A percentile compares a stretch with the other conserved stretches of the same genome.
Conservation (phyloP, 2,329 filamentous ascomycete species). For the Pyrenophora tritici-repentis region DNA sequence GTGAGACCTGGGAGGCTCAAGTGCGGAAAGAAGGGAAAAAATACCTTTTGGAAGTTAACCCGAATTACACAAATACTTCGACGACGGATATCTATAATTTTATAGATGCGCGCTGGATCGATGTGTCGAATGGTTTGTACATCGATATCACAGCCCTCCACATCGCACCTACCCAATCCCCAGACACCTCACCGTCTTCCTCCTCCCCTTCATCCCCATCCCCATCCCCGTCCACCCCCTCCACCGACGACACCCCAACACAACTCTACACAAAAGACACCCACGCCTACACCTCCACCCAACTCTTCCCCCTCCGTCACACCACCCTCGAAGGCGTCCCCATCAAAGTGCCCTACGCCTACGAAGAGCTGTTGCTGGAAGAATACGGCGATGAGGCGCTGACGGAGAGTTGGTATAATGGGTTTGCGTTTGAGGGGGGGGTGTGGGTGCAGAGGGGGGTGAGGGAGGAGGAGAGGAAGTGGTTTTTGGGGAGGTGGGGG, state of each 20-base stretch:
- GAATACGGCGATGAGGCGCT: constrained; percentile 60
- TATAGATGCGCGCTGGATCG: constrained; percentile 67
- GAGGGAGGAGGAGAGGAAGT: neutral
- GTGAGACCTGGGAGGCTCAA: constrained; percentile 10
- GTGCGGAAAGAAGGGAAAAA: constrained; percentile 31
- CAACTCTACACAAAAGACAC: constrained; percentile 58
- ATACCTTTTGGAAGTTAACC: constrained; percentile 65
- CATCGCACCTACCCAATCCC: no score
- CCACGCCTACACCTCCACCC: constrained; percentile 58
- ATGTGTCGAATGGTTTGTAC: constrained; percentile 62
- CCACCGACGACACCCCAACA: neutral
- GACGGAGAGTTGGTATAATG: constrained; percentile 52
- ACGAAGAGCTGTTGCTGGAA: constrained; percentile 58
- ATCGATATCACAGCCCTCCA: constrained; percentile 66
- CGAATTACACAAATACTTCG: constrained; percentile 55
- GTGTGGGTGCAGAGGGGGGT: constrained; percentile 26
- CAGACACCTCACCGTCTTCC: no score
- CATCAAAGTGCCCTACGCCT: constrained; percentile 62
- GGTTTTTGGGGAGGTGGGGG: constrained; percentile 1
- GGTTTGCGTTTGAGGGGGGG: constrained; percentile 48
- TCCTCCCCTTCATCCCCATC: neutral
- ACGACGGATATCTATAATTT: constrained; percentile 57
- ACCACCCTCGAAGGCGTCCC: constrained; percentile 59
- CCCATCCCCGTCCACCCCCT: no score
- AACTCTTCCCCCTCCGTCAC: constrained; percentile 63